phyloP scores from a whole-genome alignment of 139 green algal genomes.

The Diplosphaera chodatii region DNA sequence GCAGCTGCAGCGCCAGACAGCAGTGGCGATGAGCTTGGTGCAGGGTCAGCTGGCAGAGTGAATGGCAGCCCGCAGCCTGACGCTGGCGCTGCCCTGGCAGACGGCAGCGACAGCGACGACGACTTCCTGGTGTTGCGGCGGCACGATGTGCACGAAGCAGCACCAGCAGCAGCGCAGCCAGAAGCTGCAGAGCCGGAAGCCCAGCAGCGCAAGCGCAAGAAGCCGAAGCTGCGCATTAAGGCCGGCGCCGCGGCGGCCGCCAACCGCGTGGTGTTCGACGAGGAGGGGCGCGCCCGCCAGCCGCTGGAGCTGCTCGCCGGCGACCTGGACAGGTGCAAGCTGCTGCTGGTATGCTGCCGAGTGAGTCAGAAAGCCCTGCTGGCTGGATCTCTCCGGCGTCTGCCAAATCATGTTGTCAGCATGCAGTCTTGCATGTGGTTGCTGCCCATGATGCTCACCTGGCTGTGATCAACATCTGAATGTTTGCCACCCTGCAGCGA shows the following conservation, averaged over 20 bases:
- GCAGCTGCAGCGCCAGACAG: constrained; percentile 6
- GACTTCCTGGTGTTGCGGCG: constrained; percentile 47
- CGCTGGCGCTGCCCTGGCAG: not conserved
- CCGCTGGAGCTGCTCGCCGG: constrained; percentile 51
- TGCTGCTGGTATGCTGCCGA: too few species aligned
- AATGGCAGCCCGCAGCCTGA: not conserved
- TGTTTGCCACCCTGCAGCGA: constrained; percentile 27
- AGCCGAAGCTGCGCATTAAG: constrained; percentile 69
- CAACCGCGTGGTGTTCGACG: constrained; percentile 69
- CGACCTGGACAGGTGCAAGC: constrained; percentile 7
- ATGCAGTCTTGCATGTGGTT: too few species aligned
- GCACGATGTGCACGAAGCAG: constrained; percentile 34
- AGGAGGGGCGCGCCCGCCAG: constrained; percentile 52
- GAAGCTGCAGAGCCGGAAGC: not conserved
- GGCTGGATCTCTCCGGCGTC: not conserved
- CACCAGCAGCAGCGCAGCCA: constrained; percentile 4
- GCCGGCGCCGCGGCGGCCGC: constrained; percentile 6
- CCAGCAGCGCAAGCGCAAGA: constrained; percentile 33
- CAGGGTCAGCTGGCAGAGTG: not conserved
- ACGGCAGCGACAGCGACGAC: constrained; percentile 15
- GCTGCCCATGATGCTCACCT: not conserved
- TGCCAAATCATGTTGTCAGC: too few species aligned
- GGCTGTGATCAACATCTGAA: not conserved
- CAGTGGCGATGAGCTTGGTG: not conserved
- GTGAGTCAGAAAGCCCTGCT: not conserved